Evolutionary conservation across 2,329 filamentous ascomycete genomes (phyloP).

Genomic region (Pseudocercospora crystallina): DNA sequence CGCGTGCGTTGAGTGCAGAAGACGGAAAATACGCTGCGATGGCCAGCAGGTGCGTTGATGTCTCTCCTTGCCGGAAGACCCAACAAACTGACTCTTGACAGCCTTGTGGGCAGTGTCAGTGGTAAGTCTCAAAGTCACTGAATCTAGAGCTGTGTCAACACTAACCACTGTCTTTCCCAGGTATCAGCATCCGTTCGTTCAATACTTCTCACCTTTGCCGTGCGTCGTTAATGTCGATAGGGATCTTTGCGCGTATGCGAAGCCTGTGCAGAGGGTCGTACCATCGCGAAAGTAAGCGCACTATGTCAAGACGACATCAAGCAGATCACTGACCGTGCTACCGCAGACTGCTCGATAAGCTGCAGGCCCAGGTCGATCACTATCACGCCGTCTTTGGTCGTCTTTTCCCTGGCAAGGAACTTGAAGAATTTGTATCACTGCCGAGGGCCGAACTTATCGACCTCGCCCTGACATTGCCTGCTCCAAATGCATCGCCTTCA

Average conservation of each 20-base stretch:
- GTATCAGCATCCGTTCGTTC: slow-evolving; percentile 63
- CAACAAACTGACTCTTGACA: slow-evolving; percentile 33
- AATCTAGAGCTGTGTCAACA: no score
- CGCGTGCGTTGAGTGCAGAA: slow-evolving; percentile 74
- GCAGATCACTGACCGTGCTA: not conserved
- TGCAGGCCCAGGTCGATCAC: slow-evolving; percentile 51
- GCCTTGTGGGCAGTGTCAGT: slow-evolving; percentile 79
- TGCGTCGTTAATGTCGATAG: no score
- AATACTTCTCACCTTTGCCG: no score
- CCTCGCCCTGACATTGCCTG: slow-evolving; percentile 44
- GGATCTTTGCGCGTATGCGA: slow-evolving; percentile 77
- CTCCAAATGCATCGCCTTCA: slow-evolving; percentile 37
- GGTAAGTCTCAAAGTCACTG: slow-evolving; percentile 33
- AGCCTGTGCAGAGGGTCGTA: slow-evolving; percentile 73
- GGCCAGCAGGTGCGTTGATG: slow-evolving; percentile 52
- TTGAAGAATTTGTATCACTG: slow-evolving; percentile 41
- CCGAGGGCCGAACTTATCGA: slow-evolving; percentile 48
- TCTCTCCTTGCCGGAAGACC: no score
- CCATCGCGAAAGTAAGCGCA: slow-evolving; percentile 71
- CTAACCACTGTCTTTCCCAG: no score
- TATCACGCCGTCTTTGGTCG: slow-evolving; percentile 45
- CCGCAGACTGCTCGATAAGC: slow-evolving; percentile 58
- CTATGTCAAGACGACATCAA: not conserved
- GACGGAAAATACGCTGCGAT: slow-evolving; percentile 81
- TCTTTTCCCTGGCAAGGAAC: slow-evolving; percentile 44